These are phyloP conservation scores for Pseudogymnoascus sp. DNA, from an alignment of 2,329 filamentous ascomycete genomes.

Conservation along the genomic window DNA sequence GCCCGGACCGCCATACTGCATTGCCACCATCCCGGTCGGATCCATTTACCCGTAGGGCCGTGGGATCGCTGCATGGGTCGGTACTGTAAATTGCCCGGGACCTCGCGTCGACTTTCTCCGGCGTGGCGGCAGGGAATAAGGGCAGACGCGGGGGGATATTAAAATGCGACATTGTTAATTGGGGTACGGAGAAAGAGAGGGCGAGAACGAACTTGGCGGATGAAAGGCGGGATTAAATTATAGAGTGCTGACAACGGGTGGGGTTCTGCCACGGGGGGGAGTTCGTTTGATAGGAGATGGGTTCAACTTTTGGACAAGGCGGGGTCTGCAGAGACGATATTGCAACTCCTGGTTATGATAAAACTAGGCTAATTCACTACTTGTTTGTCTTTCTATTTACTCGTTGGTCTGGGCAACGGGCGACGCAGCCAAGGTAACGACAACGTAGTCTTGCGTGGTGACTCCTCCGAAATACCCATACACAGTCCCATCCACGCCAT, in stretches of 20 bases:
- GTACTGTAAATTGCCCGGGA: background rate
- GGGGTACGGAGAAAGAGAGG: background rate
- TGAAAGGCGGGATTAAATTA: background rate
- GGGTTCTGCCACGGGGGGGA: background rate
- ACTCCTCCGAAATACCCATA: background rate
- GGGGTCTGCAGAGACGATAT: background rate
- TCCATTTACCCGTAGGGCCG: background rate
- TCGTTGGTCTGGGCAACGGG: background rate
- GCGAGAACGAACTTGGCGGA: background rate
- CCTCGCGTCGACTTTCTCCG: background rate
- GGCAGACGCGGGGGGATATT: background rate
- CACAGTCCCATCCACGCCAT: background rate
- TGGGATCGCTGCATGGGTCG: background rate
- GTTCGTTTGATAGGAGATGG: background rate
- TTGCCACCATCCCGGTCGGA: background rate
- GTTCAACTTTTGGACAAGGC: background rate
- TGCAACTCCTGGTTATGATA: background rate
- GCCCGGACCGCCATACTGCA: background rate
- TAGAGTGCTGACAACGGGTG: constrained; percentile 3
- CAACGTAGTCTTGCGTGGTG: background rate
- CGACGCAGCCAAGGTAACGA: constrained; percentile 3
- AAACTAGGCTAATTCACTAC: background rate
- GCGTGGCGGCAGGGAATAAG: background rate
- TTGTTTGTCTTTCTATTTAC: background rate
- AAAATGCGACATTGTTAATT: background rate